Evolutionary conservation across 768 basidiomycete species (phyloP).

Genomic region (Leccinum variicolor): DNA sequence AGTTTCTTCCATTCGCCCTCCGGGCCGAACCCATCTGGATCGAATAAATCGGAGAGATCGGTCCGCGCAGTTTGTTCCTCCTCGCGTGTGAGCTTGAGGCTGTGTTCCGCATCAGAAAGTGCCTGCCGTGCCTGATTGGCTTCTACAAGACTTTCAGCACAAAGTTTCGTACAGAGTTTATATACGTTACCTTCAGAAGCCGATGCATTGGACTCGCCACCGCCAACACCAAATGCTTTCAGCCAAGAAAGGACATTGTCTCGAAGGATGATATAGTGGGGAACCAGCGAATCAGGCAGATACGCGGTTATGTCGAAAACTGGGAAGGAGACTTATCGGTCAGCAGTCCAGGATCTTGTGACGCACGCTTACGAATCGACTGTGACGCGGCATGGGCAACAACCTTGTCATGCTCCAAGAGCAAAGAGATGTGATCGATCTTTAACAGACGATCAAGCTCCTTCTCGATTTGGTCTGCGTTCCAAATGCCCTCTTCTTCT

Average conservation of each 20-base stretch:
- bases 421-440: constrained; percentile 68
- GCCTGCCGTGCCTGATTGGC: constrained; percentile 61
- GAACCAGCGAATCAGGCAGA: constrained; percentile 77
- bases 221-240: constrained; percentile 57
- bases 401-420: constrained; percentile 76
- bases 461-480: constrained; percentile 51
- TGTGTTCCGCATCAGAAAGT: constrained; percentile 58
- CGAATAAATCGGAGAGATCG: constrained; percentile 65
- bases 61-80: constrained; percentile 53
- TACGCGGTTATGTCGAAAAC: constrained; percentile 81
- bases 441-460: constrained; percentile 55
- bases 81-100: constrained; percentile 48
- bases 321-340: constrained; percentile 28
- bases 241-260: constrained; percentile 61
- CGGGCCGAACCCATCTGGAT: constrained; percentile 61
- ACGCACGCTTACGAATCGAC: constrained; percentile 51
- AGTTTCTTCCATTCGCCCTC: constrained; percentile 97
- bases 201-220: constrained; percentile 29
- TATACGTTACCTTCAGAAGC: constrained; percentile 37
- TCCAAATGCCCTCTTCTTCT: constrained; percentile 61
- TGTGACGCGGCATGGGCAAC: constrained; percentile 46
- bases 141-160: constrained; percentile 34
- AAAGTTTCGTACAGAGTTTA: not conserved
- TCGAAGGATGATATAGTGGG: constrained; percentile 68
- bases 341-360: not conserved